Percentiles rank a stretch among this genome's conserved stretches.
Evolutionary conservation across 2,329 filamentous ascomycete genomes (phyloP).

Genomic region (Ophiostoma quercus): DNA sequence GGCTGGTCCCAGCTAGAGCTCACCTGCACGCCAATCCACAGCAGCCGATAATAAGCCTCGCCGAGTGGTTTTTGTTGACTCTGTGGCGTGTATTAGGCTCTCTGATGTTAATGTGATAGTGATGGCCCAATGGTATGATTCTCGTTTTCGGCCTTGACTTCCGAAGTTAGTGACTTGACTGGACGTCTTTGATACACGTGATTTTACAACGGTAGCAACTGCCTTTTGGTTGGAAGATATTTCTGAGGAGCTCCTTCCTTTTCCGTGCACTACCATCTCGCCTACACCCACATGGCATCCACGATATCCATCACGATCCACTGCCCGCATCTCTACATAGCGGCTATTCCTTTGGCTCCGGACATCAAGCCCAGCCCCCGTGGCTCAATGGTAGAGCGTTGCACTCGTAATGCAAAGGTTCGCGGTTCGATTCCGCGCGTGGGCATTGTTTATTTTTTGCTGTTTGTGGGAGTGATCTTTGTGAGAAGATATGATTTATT

Average conservation of each 20-base stretch:
- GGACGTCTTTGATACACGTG: not conserved
- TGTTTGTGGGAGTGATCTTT: too few species aligned
- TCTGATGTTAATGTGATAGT: not conserved
- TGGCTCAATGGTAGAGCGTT: conserved; percentile 15
- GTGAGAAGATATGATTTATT: too few species aligned
- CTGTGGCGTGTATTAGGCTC: not conserved
- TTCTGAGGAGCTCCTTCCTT: not conserved
- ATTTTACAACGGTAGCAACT: not conserved
- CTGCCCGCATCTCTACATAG: not conserved
- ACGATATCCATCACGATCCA: conserved; percentile 3
- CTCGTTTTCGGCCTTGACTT: not conserved
- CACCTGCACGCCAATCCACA: not conserved
- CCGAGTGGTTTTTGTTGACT: not conserved
- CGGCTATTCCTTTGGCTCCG: not conserved
- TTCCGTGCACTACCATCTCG: not conserved
- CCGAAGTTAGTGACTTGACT: not conserved
- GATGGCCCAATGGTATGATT: not conserved
- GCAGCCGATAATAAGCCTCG: not conserved
- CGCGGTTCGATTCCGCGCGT: conserved; percentile 12
- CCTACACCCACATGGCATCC: conserved; percentile 3
- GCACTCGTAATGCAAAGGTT: conserved; percentile 16
- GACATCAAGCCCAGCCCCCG: not conserved
- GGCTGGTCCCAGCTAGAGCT: not conserved
- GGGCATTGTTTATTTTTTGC: not conserved
- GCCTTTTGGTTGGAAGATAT: not conserved